Base-by-base conservation (phyloP, 2,329 filamentous ascomycete species). In the Phaeosphaeria sp. region DNA sequence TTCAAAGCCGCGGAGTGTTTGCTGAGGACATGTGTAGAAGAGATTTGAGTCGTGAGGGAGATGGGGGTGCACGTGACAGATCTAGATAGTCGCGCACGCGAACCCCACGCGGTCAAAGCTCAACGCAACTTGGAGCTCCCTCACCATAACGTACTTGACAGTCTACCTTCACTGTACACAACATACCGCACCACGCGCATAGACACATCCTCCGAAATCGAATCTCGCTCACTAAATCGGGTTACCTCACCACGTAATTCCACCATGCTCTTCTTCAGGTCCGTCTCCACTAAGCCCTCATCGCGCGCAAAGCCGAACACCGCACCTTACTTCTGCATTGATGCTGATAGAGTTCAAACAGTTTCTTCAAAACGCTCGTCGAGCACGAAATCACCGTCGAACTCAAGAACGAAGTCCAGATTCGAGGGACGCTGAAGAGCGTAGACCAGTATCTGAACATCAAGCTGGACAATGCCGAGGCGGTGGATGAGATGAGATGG, bases 381-480 rank as follows among this genome's bases (percentile, higher is more conserved):
- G 95, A 97, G 83, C 90, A 95, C 69, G 89, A 96, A 83, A 93
- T 99, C 74, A 98, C 93, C 47, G 93, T 99, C 76, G 95, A 99
- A 83, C 91, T 99, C 78, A 99, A 99, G 82, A 99, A 99, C 79
- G 95, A 99, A 81, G 96, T 99, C 70, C 93, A 93, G 76, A 96
- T 99, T 78, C 91, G 92, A 71, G 95, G 95, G 66, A 96, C 90
- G 36, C 85, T 99, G 67, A 99, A 98, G 84, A 96, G 91, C 74
- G 94, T 99, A 67, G 95, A 99, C 78, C 95, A 98, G 82, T 99
- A 96, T 81, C 87, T 99, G 74, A 99, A 99, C 82, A 97, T 99
- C 82, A 98, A 98, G 84, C 87, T 99, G 50, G 95, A 99, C 74
- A 92, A 97, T 74, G 96, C 98, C 60, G 86, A 89, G 63, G 94